A percentile compares a stretch with the other conserved stretches of the same genome.
phyloP scores from a whole-genome alignment of 306 rosid species.

The Cotoneaster glaucophyllus region DNA sequence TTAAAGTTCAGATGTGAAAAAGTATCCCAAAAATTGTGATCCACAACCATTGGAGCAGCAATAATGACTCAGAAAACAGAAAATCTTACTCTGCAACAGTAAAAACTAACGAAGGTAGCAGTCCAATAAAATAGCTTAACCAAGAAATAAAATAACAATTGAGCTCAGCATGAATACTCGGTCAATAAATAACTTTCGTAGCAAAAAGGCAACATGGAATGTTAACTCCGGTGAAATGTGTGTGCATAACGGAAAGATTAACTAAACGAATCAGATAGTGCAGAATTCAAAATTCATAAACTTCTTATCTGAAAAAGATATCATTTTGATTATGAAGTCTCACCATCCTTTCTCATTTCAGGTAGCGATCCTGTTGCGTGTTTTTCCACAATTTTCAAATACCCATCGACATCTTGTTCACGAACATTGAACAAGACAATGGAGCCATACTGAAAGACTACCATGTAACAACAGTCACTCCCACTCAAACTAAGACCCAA shows the following conservation, averaged over 20 bases:
- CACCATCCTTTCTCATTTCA: slow-evolving; percentile 98
- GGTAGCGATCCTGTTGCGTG: slow-evolving; percentile 86
- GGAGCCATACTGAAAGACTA: slow-evolving; percentile 96
- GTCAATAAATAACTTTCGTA: not conserved
- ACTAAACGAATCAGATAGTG: not conserved
- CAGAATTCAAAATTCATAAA: not conserved
- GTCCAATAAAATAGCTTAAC: not conserved
- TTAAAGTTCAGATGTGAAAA: slow-evolving; percentile 7
- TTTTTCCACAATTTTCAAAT: slow-evolving; percentile 65
- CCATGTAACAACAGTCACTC: slow-evolving; percentile 70
- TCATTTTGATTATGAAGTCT: slow-evolving; percentile 10
- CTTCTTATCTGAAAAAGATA: not conserved
- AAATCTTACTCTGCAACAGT: not conserved
- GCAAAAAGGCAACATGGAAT: not conserved
- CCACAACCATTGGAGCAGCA: not conserved
- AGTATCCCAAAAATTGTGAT: not conserved
- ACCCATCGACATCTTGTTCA: slow-evolving; percentile 67
- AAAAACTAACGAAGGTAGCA: not conserved
- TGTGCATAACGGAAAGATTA: not conserved
- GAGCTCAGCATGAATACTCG: not conserved
- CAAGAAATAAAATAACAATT: not conserved
- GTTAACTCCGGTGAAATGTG: not conserved
- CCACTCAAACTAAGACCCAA: slow-evolving; percentile 57
- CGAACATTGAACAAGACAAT: slow-evolving; percentile 78
- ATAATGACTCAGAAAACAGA: not conserved